phyloP scores from a whole-genome alignment of 768 basidiomycete species.

The Hemileccinum rubropunctum region DNA sequence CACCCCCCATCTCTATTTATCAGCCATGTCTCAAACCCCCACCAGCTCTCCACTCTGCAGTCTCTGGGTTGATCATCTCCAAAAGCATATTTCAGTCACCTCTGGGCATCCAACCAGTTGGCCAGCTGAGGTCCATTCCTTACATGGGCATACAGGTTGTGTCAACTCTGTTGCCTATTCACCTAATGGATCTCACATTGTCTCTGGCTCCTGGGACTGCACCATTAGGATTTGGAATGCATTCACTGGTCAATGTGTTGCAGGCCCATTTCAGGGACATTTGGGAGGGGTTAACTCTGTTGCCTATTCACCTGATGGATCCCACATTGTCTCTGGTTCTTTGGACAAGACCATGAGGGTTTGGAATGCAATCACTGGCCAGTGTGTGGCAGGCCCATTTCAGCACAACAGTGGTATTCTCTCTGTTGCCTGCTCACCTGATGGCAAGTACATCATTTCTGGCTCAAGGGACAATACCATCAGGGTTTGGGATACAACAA shows the following conservation, averaged over 20 bases:
- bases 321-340: neutral
- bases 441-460: neutral
- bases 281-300: neutral
- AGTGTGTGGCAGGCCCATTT: conserved; percentile 6
- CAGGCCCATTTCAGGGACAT: too few species aligned
- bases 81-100: neutral
- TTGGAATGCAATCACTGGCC: conserved; percentile 5
- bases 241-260: too few species aligned
- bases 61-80: neutral
- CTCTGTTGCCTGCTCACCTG: neutral
- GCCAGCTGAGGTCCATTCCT: neutral
- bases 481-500: neutral
- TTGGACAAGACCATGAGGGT: too few species aligned
- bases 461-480: neutral
- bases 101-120: neutral
- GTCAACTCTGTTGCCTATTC: too few species aligned
- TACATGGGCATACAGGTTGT: neutral
- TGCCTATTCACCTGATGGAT: neutral
- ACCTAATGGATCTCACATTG: too few species aligned
- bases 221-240: too few species aligned
- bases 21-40: conserved; percentile 1
- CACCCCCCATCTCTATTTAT: conserved; percentile 1
- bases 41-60: neutral
- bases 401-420: neutral
- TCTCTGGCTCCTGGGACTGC: too few species aligned